These are phyloP conservation scores for Clonostachys solani DNA, from an alignment of 2,329 filamentous ascomycete species.

Conservation along the genomic window DNA sequence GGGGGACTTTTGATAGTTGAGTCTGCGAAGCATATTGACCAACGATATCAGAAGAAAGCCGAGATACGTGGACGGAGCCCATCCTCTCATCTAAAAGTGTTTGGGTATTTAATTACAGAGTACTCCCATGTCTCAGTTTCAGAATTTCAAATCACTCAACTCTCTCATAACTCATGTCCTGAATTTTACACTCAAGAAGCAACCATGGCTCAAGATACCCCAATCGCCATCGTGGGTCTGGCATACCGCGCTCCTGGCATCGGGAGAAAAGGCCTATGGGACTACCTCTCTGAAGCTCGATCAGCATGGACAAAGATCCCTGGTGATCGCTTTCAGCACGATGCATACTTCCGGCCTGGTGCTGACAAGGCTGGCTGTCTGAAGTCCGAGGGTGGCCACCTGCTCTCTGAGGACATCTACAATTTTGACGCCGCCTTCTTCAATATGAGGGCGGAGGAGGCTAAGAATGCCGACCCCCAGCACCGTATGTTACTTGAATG, in stretches of 20 bases:
- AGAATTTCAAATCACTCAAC: too few species aligned
- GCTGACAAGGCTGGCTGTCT: constrained; percentile 21
- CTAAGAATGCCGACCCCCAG: constrained; percentile 17
- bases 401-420: constrained; percentile 16
- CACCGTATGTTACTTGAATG: constrained; percentile 26
- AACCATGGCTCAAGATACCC: neutral
- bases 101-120: too few species aligned
- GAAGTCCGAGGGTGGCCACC: constrained; percentile 7
- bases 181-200: too few species aligned
- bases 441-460: constrained; percentile 9
- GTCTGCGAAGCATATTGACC: too few species aligned
- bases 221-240: neutral
- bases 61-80: too few species aligned
- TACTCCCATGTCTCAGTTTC: too few species aligned
- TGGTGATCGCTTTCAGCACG: constrained; percentile 12
- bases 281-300: neutral
- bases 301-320: constrained; percentile 8
- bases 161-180: too few species aligned
- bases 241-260: neutral
- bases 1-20: too few species aligned
- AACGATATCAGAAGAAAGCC: too few species aligned
- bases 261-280: neutral
- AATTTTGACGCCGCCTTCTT: constrained; percentile 13
- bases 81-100: too few species aligned
- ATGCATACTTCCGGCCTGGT: constrained; percentile 10